phyloP scores from a whole-genome alignment of 2,329 filamentous ascomycete species.

The Sclerotinia minor region DNA sequence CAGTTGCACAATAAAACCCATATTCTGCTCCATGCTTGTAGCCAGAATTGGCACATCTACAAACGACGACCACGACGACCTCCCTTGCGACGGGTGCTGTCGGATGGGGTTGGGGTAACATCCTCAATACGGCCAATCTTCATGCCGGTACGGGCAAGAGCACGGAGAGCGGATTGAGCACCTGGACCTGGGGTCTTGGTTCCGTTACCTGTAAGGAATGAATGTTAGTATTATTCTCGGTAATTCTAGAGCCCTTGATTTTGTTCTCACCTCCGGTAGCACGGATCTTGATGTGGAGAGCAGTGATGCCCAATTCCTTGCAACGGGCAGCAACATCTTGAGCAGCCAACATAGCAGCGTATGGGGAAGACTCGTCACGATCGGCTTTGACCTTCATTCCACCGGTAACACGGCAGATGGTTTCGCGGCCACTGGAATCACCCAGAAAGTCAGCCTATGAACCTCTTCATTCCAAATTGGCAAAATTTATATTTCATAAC shows the following conservation, averaged over 20 bases:
- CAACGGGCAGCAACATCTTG: slow-evolving; percentile 94
- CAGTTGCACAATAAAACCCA: slow-evolving; percentile 57
- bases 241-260: background rate
- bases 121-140: slow-evolving; percentile 99
- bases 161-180: slow-evolving; percentile 98
- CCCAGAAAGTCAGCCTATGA: slow-evolving; percentile 64
- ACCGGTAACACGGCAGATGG: slow-evolving; percentile 99
- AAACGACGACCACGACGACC: slow-evolving; percentile 99
- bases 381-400: slow-evolving; percentile 99
- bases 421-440: slow-evolving; percentile 95
- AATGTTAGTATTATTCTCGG: slow-evolving; percentile 19
- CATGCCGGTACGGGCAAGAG: slow-evolving; percentile 98
- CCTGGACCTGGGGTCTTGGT: slow-evolving; percentile 99
- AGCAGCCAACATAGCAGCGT: slow-evolving; percentile 99
- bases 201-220: slow-evolving; percentile 70
- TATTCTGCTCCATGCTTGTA: slow-evolving; percentile 35
- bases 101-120: slow-evolving; percentile 97
- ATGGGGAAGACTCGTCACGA: slow-evolving; percentile 99
- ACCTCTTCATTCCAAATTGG: slow-evolving; percentile 38
- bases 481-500: slow-evolving; percentile 23
- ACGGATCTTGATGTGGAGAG: slow-evolving; percentile 99
- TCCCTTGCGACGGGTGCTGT: slow-evolving; percentile 99
- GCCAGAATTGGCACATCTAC: slow-evolving; percentile 51
- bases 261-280: slow-evolving; percentile 80
- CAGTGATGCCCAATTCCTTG: slow-evolving; percentile 84